phyloP scores from a whole-genome alignment of 1,284 basidiomycete species.

The Filobasidium uniguttulatum region DNA sequence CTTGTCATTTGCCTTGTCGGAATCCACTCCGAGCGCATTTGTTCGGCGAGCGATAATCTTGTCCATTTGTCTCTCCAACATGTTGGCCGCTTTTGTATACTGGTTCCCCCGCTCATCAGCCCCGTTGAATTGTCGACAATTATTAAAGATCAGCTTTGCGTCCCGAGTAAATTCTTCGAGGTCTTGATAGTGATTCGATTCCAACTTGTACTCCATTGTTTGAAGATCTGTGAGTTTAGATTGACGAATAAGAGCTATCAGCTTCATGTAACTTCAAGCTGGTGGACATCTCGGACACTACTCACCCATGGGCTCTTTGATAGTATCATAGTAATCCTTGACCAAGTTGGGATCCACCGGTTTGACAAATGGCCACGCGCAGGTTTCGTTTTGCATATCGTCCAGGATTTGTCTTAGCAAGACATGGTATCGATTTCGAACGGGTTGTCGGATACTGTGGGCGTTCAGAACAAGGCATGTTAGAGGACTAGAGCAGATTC shows the following conservation, averaged over 20 bases:
- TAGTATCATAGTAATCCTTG: slow-evolving; percentile 77
- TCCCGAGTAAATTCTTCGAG: slow-evolving; percentile 70
- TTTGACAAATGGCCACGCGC: slow-evolving; percentile 57
- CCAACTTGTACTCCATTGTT: slow-evolving; percentile 87
- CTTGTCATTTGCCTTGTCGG: slow-evolving; percentile 10
- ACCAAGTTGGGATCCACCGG: slow-evolving; percentile 70
- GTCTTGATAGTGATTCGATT: slow-evolving; percentile 56
- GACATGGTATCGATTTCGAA: slow-evolving; percentile 45
- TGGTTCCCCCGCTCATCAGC: slow-evolving; percentile 43
- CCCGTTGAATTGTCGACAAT: slow-evolving; percentile 82
- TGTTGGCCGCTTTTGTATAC: slow-evolving; percentile 74
- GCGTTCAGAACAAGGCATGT: neutral
- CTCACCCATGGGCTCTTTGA: slow-evolving; percentile 87
- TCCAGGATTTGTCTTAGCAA: slow-evolving; percentile 71
- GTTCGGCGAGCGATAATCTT: slow-evolving; percentile 36
- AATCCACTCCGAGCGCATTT: slow-evolving; percentile 3
- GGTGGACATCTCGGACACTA: slow-evolving; percentile 11
- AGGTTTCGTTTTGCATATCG: slow-evolving; percentile 66
- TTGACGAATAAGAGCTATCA: too few relatives aligned
- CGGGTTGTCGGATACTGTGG: slow-evolving; percentile 41
- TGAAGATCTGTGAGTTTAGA: slow-evolving; percentile 51
- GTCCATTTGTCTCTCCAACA: slow-evolving; percentile 49
- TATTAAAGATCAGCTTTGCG: slow-evolving; percentile 73
- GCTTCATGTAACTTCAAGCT: neutral
- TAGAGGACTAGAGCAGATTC: neutral